These are phyloP conservation scores for Meripilus lineatus DNA, from an alignment of 1,284 basidiomycete species.

Conservation along the genomic window DNA sequence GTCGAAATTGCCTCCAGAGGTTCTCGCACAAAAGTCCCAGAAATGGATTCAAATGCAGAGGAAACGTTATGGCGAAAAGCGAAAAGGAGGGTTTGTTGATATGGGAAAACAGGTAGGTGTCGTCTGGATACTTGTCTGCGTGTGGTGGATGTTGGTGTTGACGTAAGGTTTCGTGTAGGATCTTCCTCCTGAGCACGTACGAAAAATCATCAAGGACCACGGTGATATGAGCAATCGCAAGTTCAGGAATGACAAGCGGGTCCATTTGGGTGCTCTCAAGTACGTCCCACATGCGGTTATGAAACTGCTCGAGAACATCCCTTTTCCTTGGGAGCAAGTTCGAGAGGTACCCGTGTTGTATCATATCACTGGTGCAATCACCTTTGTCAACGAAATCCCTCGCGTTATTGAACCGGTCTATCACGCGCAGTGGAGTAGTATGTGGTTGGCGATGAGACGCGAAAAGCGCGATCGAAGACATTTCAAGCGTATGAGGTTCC, in stretches of 20 bases:
- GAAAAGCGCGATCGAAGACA: conserved; percentile 99
- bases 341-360: conserved; percentile 96
- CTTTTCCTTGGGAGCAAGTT: conserved; percentile 99
- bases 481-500: conserved; percentile 99
- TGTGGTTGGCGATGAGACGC: conserved; percentile 99
- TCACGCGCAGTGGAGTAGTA: conserved; percentile 99
- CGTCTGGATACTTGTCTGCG: neutral
- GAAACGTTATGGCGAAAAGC: conserved; percentile 86
- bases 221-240: conserved; percentile 96
- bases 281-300: conserved; percentile 99
- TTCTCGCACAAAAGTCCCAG: conserved; percentile 80
- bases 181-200: conserved; percentile 88
- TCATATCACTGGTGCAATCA: conserved; percentile 99
- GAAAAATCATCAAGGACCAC: conserved; percentile 98
- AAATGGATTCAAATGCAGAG: conserved; percentile 95
- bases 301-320: conserved; percentile 99
- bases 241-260: conserved; percentile 98
- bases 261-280: conserved; percentile 96
- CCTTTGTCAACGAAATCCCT: conserved; percentile 98
- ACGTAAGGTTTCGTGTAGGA: conserved; percentile 46
- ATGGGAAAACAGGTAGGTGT: conserved; percentile 84
- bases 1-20: conserved; percentile 78
- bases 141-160: conserved; percentile 15
- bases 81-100: conserved; percentile 85
- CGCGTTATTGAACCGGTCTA: conserved; percentile 96